phyloP scores from a whole-genome alignment of 1,139 yeast genomes.

The Torulaspora globosa region DNA sequence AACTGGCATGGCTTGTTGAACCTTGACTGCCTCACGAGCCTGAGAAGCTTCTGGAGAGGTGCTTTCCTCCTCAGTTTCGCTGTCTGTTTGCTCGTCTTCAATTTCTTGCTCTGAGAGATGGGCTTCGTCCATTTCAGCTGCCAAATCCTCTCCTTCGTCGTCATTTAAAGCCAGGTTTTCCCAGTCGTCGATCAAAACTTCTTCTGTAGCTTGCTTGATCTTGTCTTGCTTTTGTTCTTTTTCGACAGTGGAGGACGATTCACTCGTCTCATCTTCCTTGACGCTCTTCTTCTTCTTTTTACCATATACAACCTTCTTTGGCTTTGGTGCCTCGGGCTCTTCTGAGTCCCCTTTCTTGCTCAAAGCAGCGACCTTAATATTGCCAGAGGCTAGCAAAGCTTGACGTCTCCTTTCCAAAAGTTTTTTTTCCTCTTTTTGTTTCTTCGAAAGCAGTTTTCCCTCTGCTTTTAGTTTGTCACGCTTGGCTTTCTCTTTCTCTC shows the following conservation, averaged over 20 bases:
- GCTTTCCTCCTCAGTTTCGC: conserved; percentile 18
- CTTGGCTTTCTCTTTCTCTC: conserved; percentile 78
- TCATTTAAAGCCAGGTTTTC: conserved; percentile 56
- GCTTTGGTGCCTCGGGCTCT: conserved; percentile 43
- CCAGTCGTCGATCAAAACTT: conserved; percentile 60
- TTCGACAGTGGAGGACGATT: conserved; percentile 17
- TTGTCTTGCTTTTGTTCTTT: conserved; percentile 27
- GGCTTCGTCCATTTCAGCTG: conserved; percentile 18
- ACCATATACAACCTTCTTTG: conserved; percentile 71
- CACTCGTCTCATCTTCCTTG: conserved; percentile 31
- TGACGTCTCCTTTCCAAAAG: conserved; percentile 85
- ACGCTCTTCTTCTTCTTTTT: conserved; percentile 58
- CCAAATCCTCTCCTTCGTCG: conserved; percentile 40
- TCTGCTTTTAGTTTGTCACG: conserved; percentile 83
- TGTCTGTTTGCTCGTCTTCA: conserved; percentile 15
- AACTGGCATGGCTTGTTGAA: conserved; percentile 32
- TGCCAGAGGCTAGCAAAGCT: conserved; percentile 72
- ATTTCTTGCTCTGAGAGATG: conserved; percentile 28
- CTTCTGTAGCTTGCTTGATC: conserved; percentile 44
- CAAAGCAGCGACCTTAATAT: conserved; percentile 72
- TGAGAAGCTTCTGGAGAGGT: no score
- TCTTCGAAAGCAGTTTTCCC: conserved; percentile 85
- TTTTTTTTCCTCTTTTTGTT: conserved; percentile 90
- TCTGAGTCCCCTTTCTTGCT: conserved; percentile 39
- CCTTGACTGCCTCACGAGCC: conserved; percentile 28